Percentiles rank a stretch among this genome's conserved stretches.
Conservation (phyloP, 2,329 filamentous ascomycete species). For the Seiridium cupressi region DNA sequence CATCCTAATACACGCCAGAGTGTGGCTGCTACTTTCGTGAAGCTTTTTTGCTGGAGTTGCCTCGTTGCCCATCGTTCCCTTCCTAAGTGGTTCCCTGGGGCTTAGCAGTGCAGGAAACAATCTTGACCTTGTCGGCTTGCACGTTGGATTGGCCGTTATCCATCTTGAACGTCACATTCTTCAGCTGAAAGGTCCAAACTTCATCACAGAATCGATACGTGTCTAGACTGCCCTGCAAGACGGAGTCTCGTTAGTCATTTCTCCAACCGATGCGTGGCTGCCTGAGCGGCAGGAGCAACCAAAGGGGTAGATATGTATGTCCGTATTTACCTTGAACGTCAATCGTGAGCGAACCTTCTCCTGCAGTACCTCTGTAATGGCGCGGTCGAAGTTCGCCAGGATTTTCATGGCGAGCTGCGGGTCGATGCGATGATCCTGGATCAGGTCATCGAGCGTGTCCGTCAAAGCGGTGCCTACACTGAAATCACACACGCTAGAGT, state of each 20-base stretch:
- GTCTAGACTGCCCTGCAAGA: conserved; percentile 80
- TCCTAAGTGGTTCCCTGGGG: conserved; percentile 15
- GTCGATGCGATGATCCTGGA: conserved; percentile 92
- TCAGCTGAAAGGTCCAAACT: conserved; percentile 99
- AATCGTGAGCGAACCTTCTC: conserved; percentile 90
- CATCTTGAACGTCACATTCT: conserved; percentile 98
- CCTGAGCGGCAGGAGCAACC: neutral
- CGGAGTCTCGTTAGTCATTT: conserved; percentile 1
- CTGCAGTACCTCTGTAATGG: conserved; percentile 85
- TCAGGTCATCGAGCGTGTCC: conserved; percentile 95
- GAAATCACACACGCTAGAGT: conserved; percentile 20
- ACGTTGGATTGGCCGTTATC: conserved; percentile 74
- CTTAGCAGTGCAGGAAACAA: conserved; percentile 96
- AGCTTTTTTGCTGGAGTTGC: neutral
- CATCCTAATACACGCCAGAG: neutral
- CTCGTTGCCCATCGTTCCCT: neutral
- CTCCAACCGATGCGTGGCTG: too few relatives aligned
- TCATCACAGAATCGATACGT: conserved; percentile 99
- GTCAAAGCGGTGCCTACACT: conserved; percentile 93
- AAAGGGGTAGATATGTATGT: too few relatives aligned
- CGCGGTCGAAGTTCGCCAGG: conserved; percentile 89
- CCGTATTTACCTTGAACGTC: conserved; percentile 80
- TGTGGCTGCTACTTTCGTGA: neutral
- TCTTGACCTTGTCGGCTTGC: conserved; percentile 91
- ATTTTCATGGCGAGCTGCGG: conserved; percentile 99